Base-by-base conservation (phyloP, 306 rosid genomes). In the Luffa acutangula region DNA sequence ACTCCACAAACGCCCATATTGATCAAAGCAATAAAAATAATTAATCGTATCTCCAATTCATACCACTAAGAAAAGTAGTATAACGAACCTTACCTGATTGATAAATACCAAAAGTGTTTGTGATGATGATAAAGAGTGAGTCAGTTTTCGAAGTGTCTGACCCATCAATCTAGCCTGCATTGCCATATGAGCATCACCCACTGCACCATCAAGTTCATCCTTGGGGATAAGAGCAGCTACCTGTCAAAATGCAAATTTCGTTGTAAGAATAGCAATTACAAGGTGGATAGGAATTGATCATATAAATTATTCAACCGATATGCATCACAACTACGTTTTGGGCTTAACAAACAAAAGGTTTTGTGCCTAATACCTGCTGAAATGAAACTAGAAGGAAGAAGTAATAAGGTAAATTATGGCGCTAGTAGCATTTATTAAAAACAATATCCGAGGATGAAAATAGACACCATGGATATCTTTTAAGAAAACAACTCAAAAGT, bases 131-230 rank as follows among this genome's bases (percentile, higher is more conserved):
- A 94, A 87, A 64, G 97, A 89, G 83, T 92, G 98, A 85, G 95
- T 89, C 88, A 92, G 83, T 77, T 94, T 92, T 52, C 97, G 90
- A 85, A 94, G 98, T 15, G 97, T 92, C 89, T 91, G 98, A 79
- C 97, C 89, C 97, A 94, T 92, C 85, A 94, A 82, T 89, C 96
- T 89, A 82, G 97, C 98, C 88, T 92, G 98, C 97, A 92, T 87
- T 34, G 98, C 97, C 92, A 91, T 88, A 83, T 89, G 97, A 80
- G 97, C 97, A 78, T 94, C 97, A 39, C 93, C 98, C 96, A 92
- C 91, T 80, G 89, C 97, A 18, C 97, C 97, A 82, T 94, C 98
- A 81, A 94, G 97, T 81, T 92, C 98, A 75, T 94, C 84, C 82
- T 92, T 92, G 57, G 98, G 98, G 86, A 94, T 95, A 79, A 94